Base-by-base conservation (phyloP, 1,284 basidiomycete genomes). In the Neonothopanus nambi region DNA sequence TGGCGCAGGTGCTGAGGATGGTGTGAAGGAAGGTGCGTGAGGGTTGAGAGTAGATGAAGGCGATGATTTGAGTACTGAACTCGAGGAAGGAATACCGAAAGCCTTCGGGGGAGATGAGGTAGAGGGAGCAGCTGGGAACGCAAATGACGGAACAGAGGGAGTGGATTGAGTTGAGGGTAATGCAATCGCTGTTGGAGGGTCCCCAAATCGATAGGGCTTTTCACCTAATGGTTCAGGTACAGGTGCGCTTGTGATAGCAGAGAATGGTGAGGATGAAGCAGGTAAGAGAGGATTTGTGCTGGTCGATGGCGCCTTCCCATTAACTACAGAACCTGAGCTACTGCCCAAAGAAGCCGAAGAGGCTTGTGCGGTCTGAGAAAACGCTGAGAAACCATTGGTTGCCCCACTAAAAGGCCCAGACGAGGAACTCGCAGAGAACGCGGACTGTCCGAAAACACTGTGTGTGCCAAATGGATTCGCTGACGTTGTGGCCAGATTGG, bases 121-220 rank as follows among this genome's bases (percentile, higher is more conserved):
- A 36, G 41, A 24, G 12, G 70, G 63, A 2, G 69, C 62, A 43
- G 67, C 59, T 15, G 78, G 70, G 58, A 83, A 82, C 8, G 73
- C 80, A 38, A 21, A 2, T 18, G 42, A 24, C 23, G 17, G 21
- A 3, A 42, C 33, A 26, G 42, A 28, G n/a, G 33, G 17, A 37
- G 24, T 13, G 28, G 21, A 17, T 21, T 9, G 23, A 1, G 38
- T 40, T 41, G 37, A 33, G 15, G 8, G 15, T 44, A 13, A 4
- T 9, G 2, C 13, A 11, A 13, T 9, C 13, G 9, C 30, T 9
- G 3, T 33, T 9, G 30, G 13, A 13, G 8, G 9, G 13, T 9
- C 8, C 8, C 3, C 30, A 33, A 33, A 33, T 11, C 3, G 9
- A 33, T 33, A 11, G 30, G 30, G 30, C 13, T 33, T 33, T 8